Evolutionary conservation across 345 rosid species (phyloP).

Genomic region (Eucalyptus regnans): DNA sequence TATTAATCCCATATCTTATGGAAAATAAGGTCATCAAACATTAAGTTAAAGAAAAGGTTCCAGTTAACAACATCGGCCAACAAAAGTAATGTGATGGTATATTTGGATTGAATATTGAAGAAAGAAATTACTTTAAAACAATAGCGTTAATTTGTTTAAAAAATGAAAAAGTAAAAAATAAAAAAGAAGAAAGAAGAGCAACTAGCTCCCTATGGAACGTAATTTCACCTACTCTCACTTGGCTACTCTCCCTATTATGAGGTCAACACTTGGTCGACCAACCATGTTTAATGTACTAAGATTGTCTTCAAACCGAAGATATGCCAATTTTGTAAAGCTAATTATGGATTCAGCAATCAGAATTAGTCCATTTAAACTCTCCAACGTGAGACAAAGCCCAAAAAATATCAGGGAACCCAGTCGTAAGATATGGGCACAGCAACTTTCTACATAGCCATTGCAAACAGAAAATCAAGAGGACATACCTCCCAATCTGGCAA

Average conservation of each 20-base stretch:
- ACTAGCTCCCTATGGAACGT: neutral
- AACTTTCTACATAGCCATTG: neutral
- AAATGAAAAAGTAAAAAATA: neutral
- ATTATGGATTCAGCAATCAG: neutral
- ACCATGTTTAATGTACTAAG: neutral
- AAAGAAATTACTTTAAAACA: neutral
- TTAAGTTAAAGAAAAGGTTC: neutral
- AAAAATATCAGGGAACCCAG: neutral
- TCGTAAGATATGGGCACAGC: neutral
- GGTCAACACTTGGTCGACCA: neutral
- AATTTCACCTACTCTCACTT: neutral
- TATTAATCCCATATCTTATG: neutral
- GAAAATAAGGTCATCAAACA: neutral
- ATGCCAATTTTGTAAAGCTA: neutral
- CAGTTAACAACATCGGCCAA: neutral
- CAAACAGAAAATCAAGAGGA: neutral
- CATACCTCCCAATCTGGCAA: constrained; percentile 85
- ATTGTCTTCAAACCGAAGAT: neutral
- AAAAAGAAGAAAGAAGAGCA: neutral
- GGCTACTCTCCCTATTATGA: neutral
- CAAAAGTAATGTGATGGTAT: neutral
- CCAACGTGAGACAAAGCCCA: neutral
- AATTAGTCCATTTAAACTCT: neutral
- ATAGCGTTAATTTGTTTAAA: neutral
- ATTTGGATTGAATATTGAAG: neutral